A percentile compares a stretch with the other conserved stretches of the same genome.
Evolutionary conservation across 1,139 yeast genomes (phyloP).

Genomic region (Arxiozyma telluris): DNA sequence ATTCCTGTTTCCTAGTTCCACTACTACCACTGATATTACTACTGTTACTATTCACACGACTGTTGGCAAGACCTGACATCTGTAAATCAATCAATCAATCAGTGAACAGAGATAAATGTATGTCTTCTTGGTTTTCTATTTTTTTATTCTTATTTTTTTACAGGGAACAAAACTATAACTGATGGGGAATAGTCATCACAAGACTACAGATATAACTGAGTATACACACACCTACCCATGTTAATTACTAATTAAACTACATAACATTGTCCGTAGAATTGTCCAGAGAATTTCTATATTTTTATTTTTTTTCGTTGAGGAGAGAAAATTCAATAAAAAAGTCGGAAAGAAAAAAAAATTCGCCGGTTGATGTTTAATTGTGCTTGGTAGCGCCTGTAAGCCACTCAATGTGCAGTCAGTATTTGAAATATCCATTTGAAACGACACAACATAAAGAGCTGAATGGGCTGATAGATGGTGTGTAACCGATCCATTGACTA

Average conservation of each 20-base stretch:
- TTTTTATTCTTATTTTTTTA: too few relatives aligned
- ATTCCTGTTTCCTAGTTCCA: conserved; percentile 58
- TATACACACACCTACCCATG: neutral
- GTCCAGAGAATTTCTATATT: neutral
- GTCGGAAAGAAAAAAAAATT: neutral
- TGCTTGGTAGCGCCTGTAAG: neutral
- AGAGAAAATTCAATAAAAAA: neutral
- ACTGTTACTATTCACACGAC: neutral
- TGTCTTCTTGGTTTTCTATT: too few relatives aligned
- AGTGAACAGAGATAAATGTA: too few relatives aligned
- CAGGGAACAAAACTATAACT: neutral
- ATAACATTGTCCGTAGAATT: too few relatives aligned
- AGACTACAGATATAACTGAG: neutral
- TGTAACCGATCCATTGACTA: too few relatives aligned
- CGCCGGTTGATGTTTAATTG: neutral
- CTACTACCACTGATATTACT: conserved; percentile 1
- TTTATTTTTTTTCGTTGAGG: too few relatives aligned
- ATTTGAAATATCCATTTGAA: too few relatives aligned
- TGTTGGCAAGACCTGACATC: neutral
- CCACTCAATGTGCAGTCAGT: neutral
- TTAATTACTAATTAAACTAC: too few relatives aligned
- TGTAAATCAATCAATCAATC: neutral
- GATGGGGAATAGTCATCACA: too few relatives aligned
- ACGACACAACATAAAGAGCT: too few relatives aligned
- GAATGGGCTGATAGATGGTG: too few relatives aligned